Evolutionary conservation across 345 rosid genomes (phyloP), one percentile per base, ranked within the genome.

Genomic region (Dipteronia sinensis): DNA sequence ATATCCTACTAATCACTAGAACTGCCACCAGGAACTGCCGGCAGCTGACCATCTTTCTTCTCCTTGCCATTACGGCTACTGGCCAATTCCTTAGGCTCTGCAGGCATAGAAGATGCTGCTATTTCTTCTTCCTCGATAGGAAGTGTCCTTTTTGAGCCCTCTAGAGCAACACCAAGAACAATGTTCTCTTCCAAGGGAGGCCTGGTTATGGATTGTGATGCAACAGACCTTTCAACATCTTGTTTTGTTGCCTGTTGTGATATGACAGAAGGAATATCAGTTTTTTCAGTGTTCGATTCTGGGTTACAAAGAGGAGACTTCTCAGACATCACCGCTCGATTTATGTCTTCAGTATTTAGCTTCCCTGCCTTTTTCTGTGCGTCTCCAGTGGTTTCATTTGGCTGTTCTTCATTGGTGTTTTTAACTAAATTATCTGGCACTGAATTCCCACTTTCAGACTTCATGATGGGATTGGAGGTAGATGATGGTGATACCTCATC

Each of bases 101-200:
- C 25, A 12, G 86, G 74, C n/a, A n/a, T n/a, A n/a, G n/a, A n/a
- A n/a, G n/a, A n/a, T n/a, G n/a, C n/a, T 40, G 84, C 69, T 10
- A 69, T 74, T 13, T 17, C 67, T 73, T 92, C 93, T 77, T 89
- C 98, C 61, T 93, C 97, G n/a, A 93, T 90, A 1, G 93, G 98
- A 58, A 93, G 95, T 19, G 93, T 93, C n/a, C 95, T 87, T 80
- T 92, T 93, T 20, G 95, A 90, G 51, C 98, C 98, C 66, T 95
- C 98, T 63, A 95, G 68, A 6, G 98, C 98, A 62, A 95, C 98
- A 3, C 92, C 97, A 16, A 95, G 95, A 80, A 95, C 91, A 67
- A 95, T 87, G 77, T 93, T 95, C 71, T 95, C 98, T 80, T 89
- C 95, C 84, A 92, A 66, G 12, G 87, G 77, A 51, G 93, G 84